Evolutionary conservation across 148 eudicot species (phyloP).

Genomic region (Camellia sinensis): DNA sequence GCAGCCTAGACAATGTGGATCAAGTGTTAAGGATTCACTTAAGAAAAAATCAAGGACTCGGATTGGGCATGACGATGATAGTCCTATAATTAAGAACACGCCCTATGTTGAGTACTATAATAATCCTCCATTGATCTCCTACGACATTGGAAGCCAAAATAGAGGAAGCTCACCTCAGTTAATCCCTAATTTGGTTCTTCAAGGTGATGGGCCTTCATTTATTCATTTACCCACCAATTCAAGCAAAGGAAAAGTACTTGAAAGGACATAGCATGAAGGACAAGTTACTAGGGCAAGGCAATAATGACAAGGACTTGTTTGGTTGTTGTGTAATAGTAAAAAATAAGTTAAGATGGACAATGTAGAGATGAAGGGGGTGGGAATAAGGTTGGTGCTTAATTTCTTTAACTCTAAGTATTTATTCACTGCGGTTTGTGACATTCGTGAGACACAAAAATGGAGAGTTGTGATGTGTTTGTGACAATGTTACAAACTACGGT

Average conservation of each 20-base stretch:
- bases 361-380: not conserved
- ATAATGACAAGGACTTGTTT: not conserved
- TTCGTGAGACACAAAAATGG: no score
- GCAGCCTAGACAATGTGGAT: slow-evolving; percentile 78
- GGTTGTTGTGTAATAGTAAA: not conserved
- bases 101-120: slow-evolving; percentile 36
- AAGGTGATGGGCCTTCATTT: slow-evolving; percentile 50
- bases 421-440: no score
- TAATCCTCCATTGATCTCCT: slow-evolving; percentile 31
- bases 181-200: slow-evolving; percentile 49
- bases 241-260: slow-evolving; percentile 35
- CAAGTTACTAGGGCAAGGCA: not conserved
- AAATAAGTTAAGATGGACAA: not conserved
- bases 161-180: slow-evolving; percentile 42
- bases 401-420: not conserved
- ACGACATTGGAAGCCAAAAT: slow-evolving; percentile 28
- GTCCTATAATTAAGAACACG: slow-evolving; percentile 8
- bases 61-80: no score
- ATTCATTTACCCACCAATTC: slow-evolving; percentile 31
- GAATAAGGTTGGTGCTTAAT: not conserved
- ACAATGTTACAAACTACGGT: no score
- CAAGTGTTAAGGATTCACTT: slow-evolving; percentile 19
- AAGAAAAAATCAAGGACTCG: not conserved
- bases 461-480: no score
- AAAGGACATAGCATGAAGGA: slow-evolving; percentile 5